Base-by-base conservation (phyloP, 768 basidiomycete species). In the Suillus discolor region DNA sequence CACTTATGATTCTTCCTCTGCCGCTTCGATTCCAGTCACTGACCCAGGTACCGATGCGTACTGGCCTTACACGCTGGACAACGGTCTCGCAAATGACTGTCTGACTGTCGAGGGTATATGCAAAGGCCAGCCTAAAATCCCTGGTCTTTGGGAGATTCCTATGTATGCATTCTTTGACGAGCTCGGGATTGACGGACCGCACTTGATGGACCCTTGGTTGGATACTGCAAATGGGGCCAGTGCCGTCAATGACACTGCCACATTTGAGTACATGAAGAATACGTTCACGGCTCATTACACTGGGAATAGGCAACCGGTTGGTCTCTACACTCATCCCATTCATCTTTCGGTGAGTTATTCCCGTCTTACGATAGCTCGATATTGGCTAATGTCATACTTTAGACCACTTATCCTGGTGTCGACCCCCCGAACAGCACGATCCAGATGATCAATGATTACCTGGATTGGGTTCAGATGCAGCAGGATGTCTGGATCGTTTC, bases 141-240 rank as follows among this genome's bases (percentile, higher is more conserved):
- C 90, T 25, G 92, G 92, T 6, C 83, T 94, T 71, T 94, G 92
- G 92, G 91, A 93, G 76, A 82, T 92, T 62, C 92, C 92, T 1
- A 92, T 93, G 91, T 92, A 92, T 74, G 88, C 88, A 0, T 84
- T 87, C 75, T 92, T 93, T 68, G 91, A 91, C 73, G 65, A 83
- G 12, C 74, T 78, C 13, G 89, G 89, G 6, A 79, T 75, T 11
- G 77, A 67, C 8, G 89, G 89, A 0, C 75, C 80, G 18, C 91
- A 93, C 79, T 78, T 93, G 69, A 93, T 93, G 92, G 92, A 93
- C 71, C 91, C 91, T 57, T 93, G 90, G 90, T 79, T 93, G 85
- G 89, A 90, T 68, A 57, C 71, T 57, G 84, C 89, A 0, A 87
- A 89, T 68, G 89, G 87, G 31, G 79, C 62, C 31, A 78, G 71